These are phyloP conservation scores for Colletotrichum agaves DNA, from an alignment of 2,329 filamentous ascomycete genomes.

Conservation along the genomic window DNA sequence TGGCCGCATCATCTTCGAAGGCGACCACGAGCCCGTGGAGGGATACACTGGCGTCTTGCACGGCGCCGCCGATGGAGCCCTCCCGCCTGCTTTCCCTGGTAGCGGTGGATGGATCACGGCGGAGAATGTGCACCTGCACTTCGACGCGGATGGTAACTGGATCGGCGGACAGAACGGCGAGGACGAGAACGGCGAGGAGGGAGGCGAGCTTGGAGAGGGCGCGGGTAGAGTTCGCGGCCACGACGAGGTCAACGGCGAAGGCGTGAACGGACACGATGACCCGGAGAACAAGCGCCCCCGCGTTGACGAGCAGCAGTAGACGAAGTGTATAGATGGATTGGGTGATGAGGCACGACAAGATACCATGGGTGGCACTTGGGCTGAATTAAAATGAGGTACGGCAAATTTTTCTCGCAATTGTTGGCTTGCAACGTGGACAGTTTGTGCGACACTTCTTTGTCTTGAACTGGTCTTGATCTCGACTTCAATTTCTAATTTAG, in stretches of 20 bases:
- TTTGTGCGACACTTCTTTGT: background rate
- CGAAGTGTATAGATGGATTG: background rate
- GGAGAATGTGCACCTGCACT: constrained; percentile 87
- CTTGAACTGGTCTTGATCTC: background rate
- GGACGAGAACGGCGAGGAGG: constrained; percentile 50
- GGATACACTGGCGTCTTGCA: constrained; percentile 66
- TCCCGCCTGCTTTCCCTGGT: constrained; percentile 77
- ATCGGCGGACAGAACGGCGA: constrained; percentile 57
- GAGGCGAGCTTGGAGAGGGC: constrained; percentile 70
- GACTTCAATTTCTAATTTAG: background rate
- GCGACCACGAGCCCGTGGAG: constrained; percentile 64
- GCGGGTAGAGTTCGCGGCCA: constrained; percentile 67
- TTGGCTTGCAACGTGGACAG: background rate
- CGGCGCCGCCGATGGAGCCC: constrained; percentile 58
- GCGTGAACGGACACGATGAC: constrained; percentile 54
- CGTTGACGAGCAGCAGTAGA: constrained; percentile 48
- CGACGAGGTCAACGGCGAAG: constrained; percentile 63
- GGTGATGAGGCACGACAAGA: constrained; percentile 26
- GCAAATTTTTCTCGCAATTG: background rate
- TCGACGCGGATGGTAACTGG: constrained; percentile 85
- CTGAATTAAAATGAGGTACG: constrained; percentile 18
- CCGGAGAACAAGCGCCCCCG: constrained; percentile 60
- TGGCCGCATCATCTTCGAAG: constrained; percentile 68
- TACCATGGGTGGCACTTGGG: constrained; percentile 20
- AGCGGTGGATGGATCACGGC: constrained; percentile 89